Evolutionary conservation across 257 asterid genomes (phyloP).

Genomic region (Leptodermis oblonga): DNA sequence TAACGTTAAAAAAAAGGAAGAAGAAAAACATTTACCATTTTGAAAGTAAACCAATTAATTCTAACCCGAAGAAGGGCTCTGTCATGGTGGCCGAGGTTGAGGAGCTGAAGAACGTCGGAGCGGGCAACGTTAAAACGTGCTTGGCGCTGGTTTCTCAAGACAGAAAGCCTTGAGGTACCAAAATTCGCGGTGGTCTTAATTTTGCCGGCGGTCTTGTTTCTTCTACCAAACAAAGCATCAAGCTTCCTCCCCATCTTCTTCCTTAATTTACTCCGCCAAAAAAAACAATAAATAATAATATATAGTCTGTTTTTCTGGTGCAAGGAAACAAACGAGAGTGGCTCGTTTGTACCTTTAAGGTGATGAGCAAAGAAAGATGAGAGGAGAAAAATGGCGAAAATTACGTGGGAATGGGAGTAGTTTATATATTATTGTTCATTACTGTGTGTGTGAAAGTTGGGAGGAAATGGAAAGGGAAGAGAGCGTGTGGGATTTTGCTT

Average conservation of each 20-base stretch:
- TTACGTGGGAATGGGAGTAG: neutral
- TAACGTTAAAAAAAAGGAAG: neutral
- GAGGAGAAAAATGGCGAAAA: neutral
- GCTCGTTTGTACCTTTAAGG: conserved; percentile 54
- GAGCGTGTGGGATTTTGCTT: conserved; percentile 16
- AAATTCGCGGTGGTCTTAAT: conserved; percentile 46
- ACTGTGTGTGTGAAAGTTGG: neutral
- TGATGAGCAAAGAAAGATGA: conserved; percentile 30
- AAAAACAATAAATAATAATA: too few species aligned
- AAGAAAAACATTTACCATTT: neutral
- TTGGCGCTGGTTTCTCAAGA: conserved; percentile 70
- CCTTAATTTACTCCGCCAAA: neutral
- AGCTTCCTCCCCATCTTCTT: conserved; percentile 61
- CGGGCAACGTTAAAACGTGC: conserved; percentile 58
- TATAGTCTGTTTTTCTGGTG: neutral
- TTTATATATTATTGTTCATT: neutral
- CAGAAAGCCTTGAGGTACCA: conserved; percentile 58
- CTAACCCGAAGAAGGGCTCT: conserved; percentile 84
- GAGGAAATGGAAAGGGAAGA: neutral
- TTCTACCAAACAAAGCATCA: conserved; percentile 55
- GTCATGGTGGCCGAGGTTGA: conserved; percentile 45
- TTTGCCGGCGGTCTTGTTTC: conserved; percentile 33
- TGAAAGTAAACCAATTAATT: neutral
- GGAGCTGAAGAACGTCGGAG: conserved; percentile 66
- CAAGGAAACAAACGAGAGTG: conserved; percentile 32